These are phyloP conservation scores for Fusarium ambrosium DNA, from an alignment of 2,329 filamentous ascomycete genomes.

Conservation along the genomic window DNA sequence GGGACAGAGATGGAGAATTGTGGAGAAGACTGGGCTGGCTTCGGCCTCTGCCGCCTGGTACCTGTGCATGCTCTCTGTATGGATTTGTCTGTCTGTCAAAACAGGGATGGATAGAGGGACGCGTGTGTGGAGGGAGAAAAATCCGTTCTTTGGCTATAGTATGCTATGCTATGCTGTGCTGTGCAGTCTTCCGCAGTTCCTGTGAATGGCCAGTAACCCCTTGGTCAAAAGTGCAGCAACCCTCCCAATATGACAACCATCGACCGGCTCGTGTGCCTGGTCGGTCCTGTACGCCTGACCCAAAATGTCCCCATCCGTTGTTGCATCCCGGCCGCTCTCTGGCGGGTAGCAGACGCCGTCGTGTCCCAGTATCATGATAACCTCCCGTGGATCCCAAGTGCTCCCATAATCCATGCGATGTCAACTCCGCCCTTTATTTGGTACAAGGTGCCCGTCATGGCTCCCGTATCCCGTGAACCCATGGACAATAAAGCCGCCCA, in stretches of 20 bases:
- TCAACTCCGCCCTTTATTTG: constrained; percentile 51
- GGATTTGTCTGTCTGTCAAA: neutral
- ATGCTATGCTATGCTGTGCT: constrained; percentile 47
- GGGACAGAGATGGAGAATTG: constrained; percentile 16
- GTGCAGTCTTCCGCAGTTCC: constrained; percentile 49
- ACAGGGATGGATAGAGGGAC: neutral
- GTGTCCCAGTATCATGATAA: constrained; percentile 52
- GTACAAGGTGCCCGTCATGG: constrained; percentile 49
- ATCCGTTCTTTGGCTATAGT: constrained; percentile 45
- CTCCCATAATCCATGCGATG: constrained; percentile 52
- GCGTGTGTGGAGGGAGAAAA: constrained; percentile 39
- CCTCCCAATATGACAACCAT: constrained; percentile 40
- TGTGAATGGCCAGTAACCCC: constrained; percentile 39
- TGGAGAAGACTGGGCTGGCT: constrained; percentile 18
- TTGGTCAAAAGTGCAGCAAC: constrained; percentile 41
- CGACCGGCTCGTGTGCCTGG: constrained; percentile 44
- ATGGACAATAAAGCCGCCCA: constrained; percentile 43
- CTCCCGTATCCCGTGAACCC: constrained; percentile 35
- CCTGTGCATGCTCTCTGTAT: neutral
- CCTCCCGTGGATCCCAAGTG: constrained; percentile 45
- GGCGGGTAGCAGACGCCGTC: constrained; percentile 38
- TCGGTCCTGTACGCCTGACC: constrained; percentile 45
- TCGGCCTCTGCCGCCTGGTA: constrained; percentile 29
- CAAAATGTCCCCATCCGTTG: constrained; percentile 37
- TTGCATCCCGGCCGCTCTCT: constrained; percentile 32